Conservation (phyloP, 2,329 filamentous ascomycete species). For the Geosmithia flava region DNA sequence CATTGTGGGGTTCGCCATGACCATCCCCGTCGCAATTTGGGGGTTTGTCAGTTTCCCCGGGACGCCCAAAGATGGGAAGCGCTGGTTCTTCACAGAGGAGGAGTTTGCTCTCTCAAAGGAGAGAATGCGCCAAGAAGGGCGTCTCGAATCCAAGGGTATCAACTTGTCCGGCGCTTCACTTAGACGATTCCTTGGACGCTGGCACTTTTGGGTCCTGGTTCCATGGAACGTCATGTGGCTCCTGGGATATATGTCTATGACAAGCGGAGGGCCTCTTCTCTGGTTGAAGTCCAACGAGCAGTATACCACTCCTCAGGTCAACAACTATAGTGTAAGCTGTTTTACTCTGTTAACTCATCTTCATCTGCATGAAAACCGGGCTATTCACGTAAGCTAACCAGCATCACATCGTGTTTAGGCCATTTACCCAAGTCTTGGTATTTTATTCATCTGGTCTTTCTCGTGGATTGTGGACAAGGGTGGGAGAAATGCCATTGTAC, state of each 20-base stretch:
- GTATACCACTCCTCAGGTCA: background rate
- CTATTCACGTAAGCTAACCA: background rate
- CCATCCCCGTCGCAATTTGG: conserved; percentile 37
- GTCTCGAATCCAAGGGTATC: background rate
- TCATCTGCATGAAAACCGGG: background rate
- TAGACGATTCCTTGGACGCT: background rate
- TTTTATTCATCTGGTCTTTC: background rate
- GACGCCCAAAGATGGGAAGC: conserved; percentile 7
- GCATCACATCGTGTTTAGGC: background rate
- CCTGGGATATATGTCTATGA: background rate
- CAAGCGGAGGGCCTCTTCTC: background rate
- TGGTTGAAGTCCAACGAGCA: background rate
- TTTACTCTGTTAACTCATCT: background rate
- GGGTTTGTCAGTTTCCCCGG: conserved; percentile 40
- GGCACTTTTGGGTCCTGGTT: background rate
- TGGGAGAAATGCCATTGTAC: background rate
- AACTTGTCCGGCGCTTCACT: background rate
- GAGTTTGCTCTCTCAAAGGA: background rate
- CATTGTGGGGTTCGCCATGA: conserved; percentile 39
- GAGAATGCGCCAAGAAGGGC: background rate
- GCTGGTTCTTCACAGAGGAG: background rate
- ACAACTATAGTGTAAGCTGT: background rate
- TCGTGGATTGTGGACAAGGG: background rate
- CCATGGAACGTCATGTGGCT: background rate
- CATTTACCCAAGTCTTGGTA: background rate